A percentile compares a stretch with the other conserved stretches of the same genome.
Conservation (phyloP, 805 yeast species). For the Pichia occidentalis region DNA sequence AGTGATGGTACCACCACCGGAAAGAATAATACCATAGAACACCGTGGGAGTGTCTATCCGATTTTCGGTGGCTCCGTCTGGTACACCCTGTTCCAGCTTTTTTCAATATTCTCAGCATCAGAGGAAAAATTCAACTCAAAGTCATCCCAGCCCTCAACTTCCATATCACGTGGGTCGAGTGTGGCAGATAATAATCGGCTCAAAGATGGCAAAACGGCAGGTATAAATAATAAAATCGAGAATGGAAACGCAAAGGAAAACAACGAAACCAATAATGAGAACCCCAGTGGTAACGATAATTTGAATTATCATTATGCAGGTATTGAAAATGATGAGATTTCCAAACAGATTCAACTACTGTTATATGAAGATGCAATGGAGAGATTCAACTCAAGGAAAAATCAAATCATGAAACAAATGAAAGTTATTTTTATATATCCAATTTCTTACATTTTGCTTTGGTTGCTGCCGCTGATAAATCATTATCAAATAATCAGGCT, state of each 20-base stretch:
- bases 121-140: too few species aligned
- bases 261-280: not conserved
- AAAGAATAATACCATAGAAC: too few species aligned
- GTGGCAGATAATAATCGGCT: too few species aligned
- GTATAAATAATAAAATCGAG: too few species aligned
- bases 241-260: too few species aligned
- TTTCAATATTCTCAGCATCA: too few species aligned
- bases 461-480: slow-evolving; percentile 74
- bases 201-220: too few species aligned
- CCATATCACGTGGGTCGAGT: too few species aligned
- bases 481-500: slow-evolving; percentile 47
- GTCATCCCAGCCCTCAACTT: too few species aligned
- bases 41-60: too few species aligned
- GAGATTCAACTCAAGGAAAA: slow-evolving; percentile 55
- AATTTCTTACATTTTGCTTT: slow-evolving; percentile 66
- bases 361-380: slow-evolving; percentile 57
- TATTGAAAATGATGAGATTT: slow-evolving; percentile 17
- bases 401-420: slow-evolving; percentile 68
- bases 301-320: slow-evolving; percentile 6
- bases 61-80: slow-evolving; percentile 27
- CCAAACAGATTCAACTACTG: slow-evolving; percentile 26
- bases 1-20: too few species aligned
- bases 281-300: not conserved
- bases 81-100: too few species aligned
- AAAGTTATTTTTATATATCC: slow-evolving; percentile 80